Evolutionary conservation across 2,329 filamentous ascomycete species (phyloP), one percentile per base, ranked within the genome.

Genomic region (Ilyonectria sp.): DNA sequence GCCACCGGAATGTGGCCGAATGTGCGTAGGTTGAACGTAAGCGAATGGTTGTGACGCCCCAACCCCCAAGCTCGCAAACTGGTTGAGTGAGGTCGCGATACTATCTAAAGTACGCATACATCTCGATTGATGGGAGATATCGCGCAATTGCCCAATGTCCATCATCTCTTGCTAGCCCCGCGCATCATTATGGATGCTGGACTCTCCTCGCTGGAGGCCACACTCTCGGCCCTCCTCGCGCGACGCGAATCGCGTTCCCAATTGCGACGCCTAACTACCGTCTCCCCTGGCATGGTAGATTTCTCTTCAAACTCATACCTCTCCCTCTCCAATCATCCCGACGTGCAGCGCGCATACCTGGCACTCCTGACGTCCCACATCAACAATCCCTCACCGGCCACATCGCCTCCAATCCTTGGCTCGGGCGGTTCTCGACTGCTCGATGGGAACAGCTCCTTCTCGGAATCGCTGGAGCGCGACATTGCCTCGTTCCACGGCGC

Each of bases 271-370:
- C 76, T 88, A 19, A 86, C 80, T 1, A 77, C 92, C 4, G 88
- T 91, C 3, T 92, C 92, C 0, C 86, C 91, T 1, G 89, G 86
- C 21, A 92, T 89, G 23, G 88, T 91, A 55, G 94, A 97, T 81
- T 93, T 97, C 75, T 91, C 91, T 23, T 95, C 93, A 76, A 92
- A 94, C 78, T 89, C 89, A 62, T 92, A 96, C 77, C 93, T 97
- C 65, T 94, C 94, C 55, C 91, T 95, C 6, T 91, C 93, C 1
- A 78, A 76, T 3, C 77, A 82, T 37, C 75, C 79, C 0, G 77
- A 76, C 15, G 61, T 89, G 8, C 91, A 92, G 80, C 86, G 90
- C 76, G 91, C 89, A 8, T 95, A 91, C 76, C 84, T 95, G 19
- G 63, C 69, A 2, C 72, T 78, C 0, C 69, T 86, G 11, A 72